Conservation (phyloP, 768 basidiomycete species). For the Megacollybia marginata region DNA sequence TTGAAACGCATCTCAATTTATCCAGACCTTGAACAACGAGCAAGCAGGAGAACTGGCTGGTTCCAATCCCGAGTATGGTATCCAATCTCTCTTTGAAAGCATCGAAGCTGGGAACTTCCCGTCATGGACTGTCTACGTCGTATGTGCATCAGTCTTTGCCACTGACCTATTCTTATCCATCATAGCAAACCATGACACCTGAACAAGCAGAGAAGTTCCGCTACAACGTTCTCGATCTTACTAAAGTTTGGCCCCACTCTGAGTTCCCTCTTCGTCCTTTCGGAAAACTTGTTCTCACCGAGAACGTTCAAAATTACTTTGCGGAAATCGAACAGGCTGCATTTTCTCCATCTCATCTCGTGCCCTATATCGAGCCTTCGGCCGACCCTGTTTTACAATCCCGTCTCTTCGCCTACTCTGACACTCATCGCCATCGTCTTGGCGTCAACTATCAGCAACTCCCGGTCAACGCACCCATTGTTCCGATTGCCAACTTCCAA, state of each 20-base stretch:
- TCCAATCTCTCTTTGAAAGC: conserved; percentile 66
- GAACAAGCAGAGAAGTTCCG: conserved; percentile 87
- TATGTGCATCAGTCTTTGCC: conserved; percentile 24
- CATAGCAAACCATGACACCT: conserved; percentile 91
- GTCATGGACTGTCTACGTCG: conserved; percentile 82
- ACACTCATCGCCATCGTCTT: conserved; percentile 81
- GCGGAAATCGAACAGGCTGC: conserved; percentile 91
- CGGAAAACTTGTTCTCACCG: conserved; percentile 77
- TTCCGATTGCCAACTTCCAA: conserved; percentile 84
- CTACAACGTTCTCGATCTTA: conserved; percentile 87
- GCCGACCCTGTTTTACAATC: conserved; percentile 92
- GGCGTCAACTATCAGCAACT: conserved; percentile 79
- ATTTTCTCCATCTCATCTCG: conserved; percentile 81
- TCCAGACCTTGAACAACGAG: conserved; percentile 62
- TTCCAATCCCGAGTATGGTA: conserved; percentile 81
- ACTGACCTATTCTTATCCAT: conserved; percentile 6
- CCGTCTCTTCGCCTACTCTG: conserved; percentile 91
- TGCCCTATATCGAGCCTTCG: conserved; percentile 86
- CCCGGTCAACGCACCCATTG: conserved; percentile 77
- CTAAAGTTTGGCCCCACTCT: conserved; percentile 86
- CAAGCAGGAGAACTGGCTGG: conserved; percentile 62
- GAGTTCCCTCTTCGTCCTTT: conserved; percentile 85
- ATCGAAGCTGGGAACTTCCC: conserved; percentile 81
- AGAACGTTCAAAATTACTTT: conserved; percentile 83
- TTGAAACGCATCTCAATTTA: conserved; percentile 9